Conservation (phyloP, 768 basidiomycete genomes). For the Lactifluus hygrophoroides region DNA sequence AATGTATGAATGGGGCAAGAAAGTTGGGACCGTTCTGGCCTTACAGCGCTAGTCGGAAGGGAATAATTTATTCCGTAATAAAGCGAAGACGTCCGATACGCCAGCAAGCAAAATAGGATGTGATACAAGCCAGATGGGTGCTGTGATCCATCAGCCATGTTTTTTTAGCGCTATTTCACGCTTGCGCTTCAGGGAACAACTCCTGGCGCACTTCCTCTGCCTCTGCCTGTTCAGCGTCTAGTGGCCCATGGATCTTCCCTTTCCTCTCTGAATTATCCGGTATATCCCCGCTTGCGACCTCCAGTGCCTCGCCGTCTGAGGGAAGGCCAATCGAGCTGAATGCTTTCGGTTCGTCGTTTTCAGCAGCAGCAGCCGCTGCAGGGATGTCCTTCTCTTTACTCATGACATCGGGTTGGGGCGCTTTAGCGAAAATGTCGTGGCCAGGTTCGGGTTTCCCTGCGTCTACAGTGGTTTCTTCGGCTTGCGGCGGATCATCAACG, state of each 20-base stretch:
- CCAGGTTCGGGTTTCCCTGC: slow-evolving; percentile 64
- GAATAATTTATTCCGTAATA: slow-evolving; percentile 7
- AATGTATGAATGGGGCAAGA: background rate
- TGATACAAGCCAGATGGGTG: background rate
- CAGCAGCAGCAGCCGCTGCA: background rate
- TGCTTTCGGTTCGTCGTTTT: slow-evolving; percentile 7
- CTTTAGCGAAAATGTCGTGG: slow-evolving; percentile 57
- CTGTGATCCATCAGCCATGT: background rate
- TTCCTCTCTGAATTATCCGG: background rate
- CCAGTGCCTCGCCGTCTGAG: background rate
- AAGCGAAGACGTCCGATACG: background rate
- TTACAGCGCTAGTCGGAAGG: background rate
- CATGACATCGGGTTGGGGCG: slow-evolving; percentile 38
- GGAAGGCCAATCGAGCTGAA: slow-evolving; percentile 1
- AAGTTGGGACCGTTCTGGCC: background rate
- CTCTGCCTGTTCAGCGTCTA: slow-evolving; percentile 28
- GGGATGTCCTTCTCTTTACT: slow-evolving; percentile 28
- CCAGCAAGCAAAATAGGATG: slow-evolving; percentile 1
- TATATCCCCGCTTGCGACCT: background rate
- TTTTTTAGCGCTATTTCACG: background rate
- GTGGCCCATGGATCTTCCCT: slow-evolving; percentile 23
- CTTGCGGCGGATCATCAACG: slow-evolving; percentile 14
- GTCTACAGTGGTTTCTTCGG: slow-evolving; percentile 32
- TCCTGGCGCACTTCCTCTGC: slow-evolving; percentile 31
- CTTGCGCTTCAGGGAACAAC: slow-evolving; percentile 28